Conservation (phyloP, 306 rosid species). For the Nissolia schottii region DNA sequence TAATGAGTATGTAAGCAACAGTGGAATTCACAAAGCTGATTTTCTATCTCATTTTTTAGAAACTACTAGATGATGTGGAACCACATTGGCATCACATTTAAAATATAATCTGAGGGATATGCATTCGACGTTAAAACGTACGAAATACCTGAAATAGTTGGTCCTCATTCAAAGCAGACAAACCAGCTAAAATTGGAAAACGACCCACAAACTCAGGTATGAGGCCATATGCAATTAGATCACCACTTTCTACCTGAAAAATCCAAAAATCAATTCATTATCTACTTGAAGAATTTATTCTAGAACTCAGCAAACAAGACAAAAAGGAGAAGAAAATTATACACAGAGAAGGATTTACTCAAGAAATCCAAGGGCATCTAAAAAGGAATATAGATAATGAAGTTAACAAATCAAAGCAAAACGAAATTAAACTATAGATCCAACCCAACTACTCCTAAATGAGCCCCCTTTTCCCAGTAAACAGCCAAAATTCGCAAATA, state of each 20-base stretch:
- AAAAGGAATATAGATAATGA: background rate
- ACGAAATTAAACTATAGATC: background rate
- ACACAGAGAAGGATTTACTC: background rate
- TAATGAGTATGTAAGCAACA: conserved; percentile 3
- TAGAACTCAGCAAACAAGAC: background rate
- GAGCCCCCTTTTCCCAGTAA: background rate
- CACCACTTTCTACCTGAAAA: conserved; percentile 67
- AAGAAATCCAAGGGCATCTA: background rate
- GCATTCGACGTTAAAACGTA: background rate
- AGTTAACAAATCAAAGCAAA: conserved; percentile 13
- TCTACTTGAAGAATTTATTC: conserved; percentile 10
- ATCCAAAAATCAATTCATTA: conserved; percentile 9
- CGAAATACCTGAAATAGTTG: conserved; percentile 58
- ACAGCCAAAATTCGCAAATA: background rate
- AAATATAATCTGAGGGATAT: background rate
- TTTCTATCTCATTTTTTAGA: background rate
- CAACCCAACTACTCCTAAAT: background rate
- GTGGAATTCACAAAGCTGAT: background rate
- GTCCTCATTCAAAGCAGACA: conserved; percentile 65
- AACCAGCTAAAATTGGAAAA: conserved; percentile 59
- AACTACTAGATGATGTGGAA: background rate
- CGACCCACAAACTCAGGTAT: conserved; percentile 78
- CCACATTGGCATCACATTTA: background rate
- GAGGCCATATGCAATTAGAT: conserved; percentile 66
- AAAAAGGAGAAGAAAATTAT: background rate